A percentile compares a stretch with the other conserved stretches of the same genome.
phyloP scores from a whole-genome alignment of 2,329 filamentous ascomycete species.

The Fusarium pseudocircinatum region DNA sequence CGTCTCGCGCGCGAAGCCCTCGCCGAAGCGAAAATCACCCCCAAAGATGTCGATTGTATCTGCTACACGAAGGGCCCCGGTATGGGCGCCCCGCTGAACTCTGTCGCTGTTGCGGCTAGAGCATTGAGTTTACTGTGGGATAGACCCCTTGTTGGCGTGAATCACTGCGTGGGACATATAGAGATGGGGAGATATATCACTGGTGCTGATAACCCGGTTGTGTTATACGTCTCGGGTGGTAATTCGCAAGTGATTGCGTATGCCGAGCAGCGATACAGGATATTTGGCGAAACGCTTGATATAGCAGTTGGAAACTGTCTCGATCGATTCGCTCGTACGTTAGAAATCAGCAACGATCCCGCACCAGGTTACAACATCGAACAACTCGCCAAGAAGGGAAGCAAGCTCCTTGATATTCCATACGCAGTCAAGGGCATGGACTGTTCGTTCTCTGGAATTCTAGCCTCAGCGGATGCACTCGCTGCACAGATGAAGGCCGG shows the following conservation, averaged over 20 bases:
- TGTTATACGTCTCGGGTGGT: conserved; percentile 93
- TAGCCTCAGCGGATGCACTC: conserved; percentile 83
- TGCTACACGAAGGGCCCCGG: conserved; percentile 96
- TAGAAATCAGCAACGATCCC: conserved; percentile 93
- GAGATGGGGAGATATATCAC: conserved; percentile 98
- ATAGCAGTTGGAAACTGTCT: conserved; percentile 98
- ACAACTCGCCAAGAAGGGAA: conserved; percentile 82
- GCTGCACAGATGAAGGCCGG: conserved; percentile 70
- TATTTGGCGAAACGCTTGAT: conserved; percentile 97
- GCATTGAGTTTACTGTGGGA: conserved; percentile 85
- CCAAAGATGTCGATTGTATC: conserved; percentile 83
- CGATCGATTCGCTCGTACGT: conserved; percentile 91
- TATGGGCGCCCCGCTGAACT: conserved; percentile 93
- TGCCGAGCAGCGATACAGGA: conserved; percentile 91
- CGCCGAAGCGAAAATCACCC: conserved; percentile 68
- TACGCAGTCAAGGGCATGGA: conserved; percentile 99
- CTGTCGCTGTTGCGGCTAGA: conserved; percentile 85
- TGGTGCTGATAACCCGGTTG: conserved; percentile 88
- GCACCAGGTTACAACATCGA: conserved; percentile 99
- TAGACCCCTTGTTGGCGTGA: conserved; percentile 91
- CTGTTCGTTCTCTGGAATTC: conserved; percentile 92
- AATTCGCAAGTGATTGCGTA: conserved; percentile 99
- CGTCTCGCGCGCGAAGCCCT: conserved; percentile 83
- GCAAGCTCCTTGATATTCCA: conserved; percentile 83
- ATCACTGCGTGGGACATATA: conserved; percentile 98